These are phyloP conservation scores for Xylaria sp. DNA, from an alignment of 2,329 filamentous ascomycete genomes.

Conservation along the genomic window DNA sequence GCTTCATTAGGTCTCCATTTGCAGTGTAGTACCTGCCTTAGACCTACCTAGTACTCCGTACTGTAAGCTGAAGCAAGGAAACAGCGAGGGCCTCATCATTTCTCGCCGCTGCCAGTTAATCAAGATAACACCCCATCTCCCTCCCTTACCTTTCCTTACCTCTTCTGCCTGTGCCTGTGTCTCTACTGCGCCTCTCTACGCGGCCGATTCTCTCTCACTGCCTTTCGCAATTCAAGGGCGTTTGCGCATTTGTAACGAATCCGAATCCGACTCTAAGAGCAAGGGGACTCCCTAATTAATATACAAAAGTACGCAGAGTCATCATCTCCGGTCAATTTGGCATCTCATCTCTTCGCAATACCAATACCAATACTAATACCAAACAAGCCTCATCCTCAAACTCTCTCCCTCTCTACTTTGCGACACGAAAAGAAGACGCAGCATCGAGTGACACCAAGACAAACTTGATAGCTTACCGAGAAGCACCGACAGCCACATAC, in stretches of 20 bases:
- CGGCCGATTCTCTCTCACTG: not conserved
- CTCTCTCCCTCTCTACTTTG: not conserved
- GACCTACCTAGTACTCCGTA: no score
- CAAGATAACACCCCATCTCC: not conserved
- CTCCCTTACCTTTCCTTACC: not conserved
- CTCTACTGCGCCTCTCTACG: conserved; percentile 12
- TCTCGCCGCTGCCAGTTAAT: not conserved
- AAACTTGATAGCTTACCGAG: not conserved
- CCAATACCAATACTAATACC: not conserved
- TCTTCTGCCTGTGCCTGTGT: not conserved
- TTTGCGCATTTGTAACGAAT: not conserved
- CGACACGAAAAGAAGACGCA: not conserved
- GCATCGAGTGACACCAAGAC: not conserved
- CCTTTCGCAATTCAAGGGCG: not conserved
- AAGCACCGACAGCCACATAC: conserved; percentile 15
- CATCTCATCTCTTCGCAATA: conserved; percentile 6
- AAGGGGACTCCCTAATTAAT: not conserved
- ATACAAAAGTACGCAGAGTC: conserved; percentile 11
- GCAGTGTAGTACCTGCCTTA: no score
- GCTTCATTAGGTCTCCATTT: not conserved
- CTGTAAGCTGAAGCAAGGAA: not conserved
- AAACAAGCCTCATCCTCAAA: not conserved
- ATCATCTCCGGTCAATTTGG: not conserved
- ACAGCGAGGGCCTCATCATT: conserved; percentile 17
- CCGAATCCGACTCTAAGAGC: not conserved